Evolutionary conservation across 345 rosid genomes (phyloP).

Genomic region (Dipteronia dyeriana): DNA sequence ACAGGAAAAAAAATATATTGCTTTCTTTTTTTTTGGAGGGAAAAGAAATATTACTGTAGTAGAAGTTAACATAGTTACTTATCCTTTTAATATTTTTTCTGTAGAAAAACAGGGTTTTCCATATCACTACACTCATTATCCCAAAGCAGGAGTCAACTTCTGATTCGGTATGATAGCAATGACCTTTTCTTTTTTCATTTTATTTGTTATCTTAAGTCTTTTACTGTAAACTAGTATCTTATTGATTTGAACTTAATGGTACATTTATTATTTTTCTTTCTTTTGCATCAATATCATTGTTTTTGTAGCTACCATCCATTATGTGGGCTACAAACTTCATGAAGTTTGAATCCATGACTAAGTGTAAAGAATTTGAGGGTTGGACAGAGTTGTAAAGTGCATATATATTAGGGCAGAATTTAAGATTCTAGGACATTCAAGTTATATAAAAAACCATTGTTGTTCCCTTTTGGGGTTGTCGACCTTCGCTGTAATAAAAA

Average conservation of each 20-base stretch:
- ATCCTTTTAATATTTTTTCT: conserved; percentile 16
- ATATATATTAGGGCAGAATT: not conserved
- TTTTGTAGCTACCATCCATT: not conserved
- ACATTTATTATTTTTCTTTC: not conserved
- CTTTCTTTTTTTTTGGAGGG: not conserved
- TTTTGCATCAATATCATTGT: not conserved
- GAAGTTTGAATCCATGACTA: conserved; percentile 6
- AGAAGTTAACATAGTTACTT: conserved; percentile 17
- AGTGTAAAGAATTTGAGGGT: not conserved
- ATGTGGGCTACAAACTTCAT: not conserved
- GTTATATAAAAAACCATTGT: not conserved
- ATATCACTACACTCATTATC: conserved; percentile 85
- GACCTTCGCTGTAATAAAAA: not conserved
- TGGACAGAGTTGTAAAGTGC: not conserved
- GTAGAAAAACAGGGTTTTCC: conserved; percentile 94
- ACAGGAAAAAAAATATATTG: not conserved
- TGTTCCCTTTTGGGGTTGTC: not conserved
- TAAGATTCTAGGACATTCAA: not conserved
- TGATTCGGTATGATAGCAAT: conserved; percentile 63
- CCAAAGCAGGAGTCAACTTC: conserved; percentile 99
- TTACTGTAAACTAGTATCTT: not conserved
- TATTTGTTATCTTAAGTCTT: not conserved
- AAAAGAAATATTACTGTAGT: not conserved
- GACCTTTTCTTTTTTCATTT: not conserved
- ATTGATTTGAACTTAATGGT: not conserved